Conservation (phyloP, 2,329 filamentous ascomycete genomes). For the Elsinoe perseae region DNA sequence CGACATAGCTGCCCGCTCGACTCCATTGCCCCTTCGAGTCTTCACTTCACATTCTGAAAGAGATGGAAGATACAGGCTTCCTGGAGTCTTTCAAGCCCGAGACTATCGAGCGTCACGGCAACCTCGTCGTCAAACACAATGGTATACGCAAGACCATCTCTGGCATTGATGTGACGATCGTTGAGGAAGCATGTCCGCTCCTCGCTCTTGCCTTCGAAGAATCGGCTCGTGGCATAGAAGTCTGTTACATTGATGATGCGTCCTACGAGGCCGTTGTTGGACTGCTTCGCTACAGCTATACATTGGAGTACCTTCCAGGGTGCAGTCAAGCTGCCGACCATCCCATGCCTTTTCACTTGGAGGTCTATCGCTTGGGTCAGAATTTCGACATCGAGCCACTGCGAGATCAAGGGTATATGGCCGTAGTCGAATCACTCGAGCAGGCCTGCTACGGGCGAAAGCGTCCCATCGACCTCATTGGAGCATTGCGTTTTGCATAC, state of each 20-base stretch:
- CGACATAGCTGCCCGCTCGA: not conserved
- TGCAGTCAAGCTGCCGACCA: not conserved
- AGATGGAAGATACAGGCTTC: not conserved
- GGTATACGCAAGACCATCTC: not conserved
- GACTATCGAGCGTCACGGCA: not conserved
- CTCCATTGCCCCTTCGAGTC: not conserved
- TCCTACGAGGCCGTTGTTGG: not conserved
- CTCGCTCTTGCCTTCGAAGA: not conserved
- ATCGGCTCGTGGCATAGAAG: not conserved
- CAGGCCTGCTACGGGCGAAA: not conserved
- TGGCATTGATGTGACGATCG: not conserved
- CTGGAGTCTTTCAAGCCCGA: not conserved
- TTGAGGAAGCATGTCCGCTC: conserved; percentile 2
- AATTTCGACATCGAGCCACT: not conserved
- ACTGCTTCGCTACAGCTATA: not conserved
- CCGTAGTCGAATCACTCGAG: not conserved
- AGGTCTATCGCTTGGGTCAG: not conserved
- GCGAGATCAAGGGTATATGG: not conserved
- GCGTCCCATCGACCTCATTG: not conserved
- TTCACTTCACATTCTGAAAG: not conserved
- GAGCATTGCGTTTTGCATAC: not conserved
- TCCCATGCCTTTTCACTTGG: not conserved
- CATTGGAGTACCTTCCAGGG: not conserved
- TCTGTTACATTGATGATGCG: conserved; percentile 4
- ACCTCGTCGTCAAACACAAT: not conserved